Conservation (phyloP, 2,329 filamentous ascomycete species). For the Colletotrichum lindemuthianum region DNA sequence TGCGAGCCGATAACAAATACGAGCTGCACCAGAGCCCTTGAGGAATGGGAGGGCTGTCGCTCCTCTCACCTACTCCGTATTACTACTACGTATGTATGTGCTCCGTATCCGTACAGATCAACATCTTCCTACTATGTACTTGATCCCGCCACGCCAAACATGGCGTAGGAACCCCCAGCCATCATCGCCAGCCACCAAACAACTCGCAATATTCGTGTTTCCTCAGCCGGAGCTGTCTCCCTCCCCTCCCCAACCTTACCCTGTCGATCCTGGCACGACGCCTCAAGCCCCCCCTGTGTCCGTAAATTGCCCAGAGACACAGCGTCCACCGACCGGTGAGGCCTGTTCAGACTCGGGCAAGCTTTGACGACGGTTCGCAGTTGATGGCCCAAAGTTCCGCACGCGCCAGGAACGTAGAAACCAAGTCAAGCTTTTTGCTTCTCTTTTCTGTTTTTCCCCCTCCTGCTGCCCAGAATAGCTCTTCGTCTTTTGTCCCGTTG, state of each 20-base stretch:
- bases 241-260: too few relatives aligned
- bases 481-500: neutral
- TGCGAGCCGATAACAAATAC: conserved; percentile 16
- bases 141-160: too few relatives aligned
- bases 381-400: too few relatives aligned
- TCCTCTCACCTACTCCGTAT: too few relatives aligned
- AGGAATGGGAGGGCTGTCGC: neutral
- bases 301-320: conserved; percentile 20
- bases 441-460: too few relatives aligned
- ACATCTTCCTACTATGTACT: too few relatives aligned
- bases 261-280: neutral
- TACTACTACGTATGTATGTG: too few relatives aligned
- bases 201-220: neutral
- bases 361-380: neutral
- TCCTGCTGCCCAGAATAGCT: neutral
- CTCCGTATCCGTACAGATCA: too few relatives aligned
- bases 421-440: neutral
- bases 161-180: too few relatives aligned
- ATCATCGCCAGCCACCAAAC: neutral
- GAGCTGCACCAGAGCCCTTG: conserved; percentile 21
- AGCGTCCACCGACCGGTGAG: conserved; percentile 12
- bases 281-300: neutral
- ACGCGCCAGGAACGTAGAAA: neutral
- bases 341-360: neutral
- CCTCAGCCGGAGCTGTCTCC: neutral